These are phyloP conservation scores for Lentinula raphanica DNA, from an alignment of 768 basidiomycete species.

Conservation along the genomic window DNA sequence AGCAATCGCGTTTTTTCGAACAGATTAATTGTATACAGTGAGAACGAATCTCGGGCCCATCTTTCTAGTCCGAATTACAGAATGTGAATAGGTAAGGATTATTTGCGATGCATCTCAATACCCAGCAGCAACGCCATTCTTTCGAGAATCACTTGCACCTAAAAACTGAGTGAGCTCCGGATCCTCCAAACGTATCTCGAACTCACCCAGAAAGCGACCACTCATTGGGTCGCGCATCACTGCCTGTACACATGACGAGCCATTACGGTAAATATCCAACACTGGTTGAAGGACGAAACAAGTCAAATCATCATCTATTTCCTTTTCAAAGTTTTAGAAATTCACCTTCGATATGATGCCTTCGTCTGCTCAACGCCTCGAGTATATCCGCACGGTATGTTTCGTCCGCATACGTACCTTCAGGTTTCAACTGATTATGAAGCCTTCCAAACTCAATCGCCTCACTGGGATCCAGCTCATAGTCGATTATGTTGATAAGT, in stretches of 20 bases:
- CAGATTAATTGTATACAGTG: too few species aligned
- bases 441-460: constrained; percentile 84
- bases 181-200: too few species aligned
- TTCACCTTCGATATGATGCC: constrained; percentile 70
- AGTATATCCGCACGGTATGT: constrained; percentile 54
- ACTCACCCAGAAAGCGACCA: constrained; percentile 42
- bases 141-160: constrained; percentile 70
- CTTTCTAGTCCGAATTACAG: too few species aligned
- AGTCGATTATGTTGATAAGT: constrained; percentile 47
- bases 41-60: too few species aligned
- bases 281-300: too few species aligned
- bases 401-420: constrained; percentile 51
- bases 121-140: constrained; percentile 64
- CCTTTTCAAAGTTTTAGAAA: constrained; percentile 3
- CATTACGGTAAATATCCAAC: constrained; percentile 42
- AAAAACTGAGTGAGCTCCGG: background rate
- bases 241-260: constrained; percentile 45
- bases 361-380: constrained; percentile 47
- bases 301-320: background rate
- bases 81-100: too few species aligned
- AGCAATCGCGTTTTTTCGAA: too few species aligned
- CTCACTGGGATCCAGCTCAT: constrained; percentile 60
- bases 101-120: too few species aligned
- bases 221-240: constrained; percentile 28
- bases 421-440: constrained; percentile 83